Evolutionary conservation across 768 basidiomycete species (phyloP), one percentile per base, ranked within the genome.

Genomic region (Gautieria morchelliformis): DNA sequence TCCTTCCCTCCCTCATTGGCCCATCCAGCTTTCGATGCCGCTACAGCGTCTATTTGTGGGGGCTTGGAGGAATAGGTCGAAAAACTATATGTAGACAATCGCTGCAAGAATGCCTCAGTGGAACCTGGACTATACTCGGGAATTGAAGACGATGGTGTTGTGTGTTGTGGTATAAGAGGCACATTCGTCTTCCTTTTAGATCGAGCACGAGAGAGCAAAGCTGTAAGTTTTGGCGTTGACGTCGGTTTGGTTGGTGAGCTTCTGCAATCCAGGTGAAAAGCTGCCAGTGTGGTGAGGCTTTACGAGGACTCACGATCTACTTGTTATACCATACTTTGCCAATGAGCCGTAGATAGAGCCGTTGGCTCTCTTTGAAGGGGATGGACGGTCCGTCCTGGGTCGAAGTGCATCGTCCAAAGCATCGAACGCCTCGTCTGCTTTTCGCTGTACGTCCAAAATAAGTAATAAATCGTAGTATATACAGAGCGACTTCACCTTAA

Each of bases 11-110:
- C 64, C 52, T 89, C 83, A 60, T 92, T 92, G 22, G 78, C 72
- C 89, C 89, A 93, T 1, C 89, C 89, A 65, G 86, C 88, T 67
- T 80, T 87, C 0, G 89, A 76, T 3, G 89, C 89, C 17, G 89
- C 83, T 14, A 91, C 87, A 1, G 89, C 84, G 57, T 92, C 81
- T 30, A 91, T 83, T 10, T 75, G 73, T 0, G 79, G 55, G 0
- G 89, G 87, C 66, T 92, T 92, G 61, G 86, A 87, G 17, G 84
- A 76, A 63, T 90, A 93, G 0, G 89, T 91, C 11, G 85, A 71
- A 30, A 92, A 77, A 67, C 85, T 91, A 69, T 79, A 93, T 1
- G 89, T 89, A 1, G 81, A 73, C 1, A 93, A 78, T 44, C 89
- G 85, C 15, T 79, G 73, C 24, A 93, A 70, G 64, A 92, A 87